These are phyloP conservation scores for Penicillium nucicola DNA, from an alignment of 495 filamentous ascomycete species.

Conservation along the genomic window DNA sequence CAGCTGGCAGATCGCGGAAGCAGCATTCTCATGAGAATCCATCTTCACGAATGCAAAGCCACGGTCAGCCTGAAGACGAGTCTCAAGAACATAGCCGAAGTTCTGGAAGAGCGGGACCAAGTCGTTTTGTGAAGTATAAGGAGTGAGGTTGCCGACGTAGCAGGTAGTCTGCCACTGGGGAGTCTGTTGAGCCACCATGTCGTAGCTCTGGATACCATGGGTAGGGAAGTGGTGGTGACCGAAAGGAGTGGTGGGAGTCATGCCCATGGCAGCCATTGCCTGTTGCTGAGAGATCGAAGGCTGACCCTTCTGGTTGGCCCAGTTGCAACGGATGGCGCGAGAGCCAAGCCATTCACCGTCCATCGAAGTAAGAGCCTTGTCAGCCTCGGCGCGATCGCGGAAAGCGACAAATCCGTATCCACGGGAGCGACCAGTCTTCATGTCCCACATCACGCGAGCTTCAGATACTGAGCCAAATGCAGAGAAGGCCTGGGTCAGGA, in stretches of 20 bases:
- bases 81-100: constrained; percentile 96
- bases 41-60: constrained; percentile 99
- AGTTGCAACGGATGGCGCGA: constrained; percentile 98
- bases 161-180: constrained; percentile 98
- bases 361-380: constrained; percentile 96
- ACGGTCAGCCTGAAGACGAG: constrained; percentile 95
- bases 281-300: constrained; percentile 97
- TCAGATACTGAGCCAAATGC: constrained; percentile 98
- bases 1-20: constrained; percentile 96
- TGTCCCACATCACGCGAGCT: constrained; percentile 99
- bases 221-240: constrained; percentile 98
- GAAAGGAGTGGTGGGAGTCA: constrained; percentile 95
- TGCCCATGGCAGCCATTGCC: constrained; percentile 95
- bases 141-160: constrained; percentile 97
- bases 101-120: constrained; percentile 96
- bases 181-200: constrained; percentile 97
- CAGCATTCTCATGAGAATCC: constrained; percentile 97
- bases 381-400: constrained; percentile 88
- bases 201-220: constrained; percentile 93
- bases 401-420: constrained; percentile 99
- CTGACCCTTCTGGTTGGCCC: constrained; percentile 99
- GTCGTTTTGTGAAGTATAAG: constrained; percentile 95
- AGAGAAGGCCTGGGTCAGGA: constrained; percentile 91
- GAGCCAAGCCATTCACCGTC: constrained; percentile 99
- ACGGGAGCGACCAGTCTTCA: constrained; percentile 98